These are phyloP conservation scores for Collybiopsis luxurians DNA, from an alignment of 768 basidiomycete species.

Conservation along the genomic window DNA sequence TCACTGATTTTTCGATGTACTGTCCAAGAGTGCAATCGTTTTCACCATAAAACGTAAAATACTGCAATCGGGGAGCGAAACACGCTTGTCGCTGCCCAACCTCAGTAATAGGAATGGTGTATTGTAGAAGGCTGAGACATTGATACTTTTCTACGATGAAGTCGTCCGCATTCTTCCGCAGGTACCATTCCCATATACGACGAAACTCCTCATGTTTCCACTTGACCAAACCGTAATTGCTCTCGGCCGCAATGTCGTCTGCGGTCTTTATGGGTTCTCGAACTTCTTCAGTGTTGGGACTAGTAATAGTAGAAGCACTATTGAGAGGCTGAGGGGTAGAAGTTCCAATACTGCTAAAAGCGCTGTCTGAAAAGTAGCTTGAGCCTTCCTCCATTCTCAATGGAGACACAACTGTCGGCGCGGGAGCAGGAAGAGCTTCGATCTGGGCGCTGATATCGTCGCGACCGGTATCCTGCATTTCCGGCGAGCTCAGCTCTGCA, in stretches of 20 bases:
- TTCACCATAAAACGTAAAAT: conserved; percentile 88
- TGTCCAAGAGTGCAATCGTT: conserved; percentile 92
- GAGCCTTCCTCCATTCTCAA: conserved; percentile 27
- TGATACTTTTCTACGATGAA: conserved; percentile 94
- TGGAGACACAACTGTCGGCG: conserved; percentile 17
- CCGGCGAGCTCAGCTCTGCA: background rate
- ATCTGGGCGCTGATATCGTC: conserved; percentile 69
- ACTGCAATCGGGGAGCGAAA: conserved; percentile 68
- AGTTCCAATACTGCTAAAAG: conserved; percentile 24
- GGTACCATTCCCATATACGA: conserved; percentile 94
- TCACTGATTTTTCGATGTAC: conserved; percentile 81
- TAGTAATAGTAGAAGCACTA: conserved; percentile 24
- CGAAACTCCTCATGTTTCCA: conserved; percentile 86
- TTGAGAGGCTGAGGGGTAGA: conserved; percentile 11
- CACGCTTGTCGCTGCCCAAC: conserved; percentile 70
- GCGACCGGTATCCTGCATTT: conserved; percentile 20
- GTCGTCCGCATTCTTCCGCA: conserved; percentile 80
- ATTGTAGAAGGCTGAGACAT: conserved; percentile 77
- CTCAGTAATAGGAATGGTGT: conserved; percentile 72
- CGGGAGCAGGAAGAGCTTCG: conserved; percentile 41
- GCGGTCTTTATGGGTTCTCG: conserved; percentile 54
- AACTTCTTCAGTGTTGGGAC: conserved; percentile 28
- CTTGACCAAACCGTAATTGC: conserved; percentile 64
- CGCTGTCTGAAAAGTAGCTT: conserved; percentile 39
- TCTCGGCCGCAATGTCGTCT: conserved; percentile 73